These are phyloP conservation scores for Microdochium bolleyi DNA, from an alignment of 2,329 filamentous ascomycete species.

Conservation along the genomic window DNA sequence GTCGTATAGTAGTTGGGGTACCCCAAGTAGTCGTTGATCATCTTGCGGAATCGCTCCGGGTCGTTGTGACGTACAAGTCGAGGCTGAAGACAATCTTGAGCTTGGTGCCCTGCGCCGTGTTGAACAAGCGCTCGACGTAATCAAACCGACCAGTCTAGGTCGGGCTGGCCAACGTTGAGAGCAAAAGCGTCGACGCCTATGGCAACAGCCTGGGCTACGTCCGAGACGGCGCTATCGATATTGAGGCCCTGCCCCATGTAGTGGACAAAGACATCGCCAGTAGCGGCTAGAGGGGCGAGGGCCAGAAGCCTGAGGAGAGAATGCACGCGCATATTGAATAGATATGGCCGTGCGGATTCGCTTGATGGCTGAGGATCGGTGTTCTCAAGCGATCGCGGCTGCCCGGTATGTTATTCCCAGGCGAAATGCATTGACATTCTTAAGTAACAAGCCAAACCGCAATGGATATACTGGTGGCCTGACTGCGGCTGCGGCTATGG, in stretches of 20 bases:
- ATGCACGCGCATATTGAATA: not conserved
- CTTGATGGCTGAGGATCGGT: not conserved
- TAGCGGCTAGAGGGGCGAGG: not conserved
- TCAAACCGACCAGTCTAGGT: constrained; percentile 12
- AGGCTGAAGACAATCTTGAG: constrained; percentile 29
- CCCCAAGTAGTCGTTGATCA: constrained; percentile 14
- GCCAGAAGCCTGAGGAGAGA: not conserved
- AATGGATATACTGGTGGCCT: not conserved
- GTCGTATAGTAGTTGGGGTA: constrained; percentile 16
- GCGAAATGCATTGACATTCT: not conserved
- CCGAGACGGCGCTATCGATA: constrained; percentile 14
- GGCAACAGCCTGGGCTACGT: constrained; percentile 19
- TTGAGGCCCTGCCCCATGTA: constrained; percentile 15
- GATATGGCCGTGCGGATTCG: not conserved
- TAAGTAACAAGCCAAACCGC: not conserved
- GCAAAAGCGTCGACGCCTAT: constrained; percentile 24
- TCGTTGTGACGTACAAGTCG: constrained; percentile 17
- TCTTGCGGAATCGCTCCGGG: constrained; percentile 13
- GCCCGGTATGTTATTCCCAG: not conserved
- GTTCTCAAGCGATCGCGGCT: not conserved
- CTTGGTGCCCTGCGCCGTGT: constrained; percentile 14
- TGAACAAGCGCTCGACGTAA: constrained; percentile 20
- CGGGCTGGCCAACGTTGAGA: constrained; percentile 22
- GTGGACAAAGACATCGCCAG: constrained; percentile 13
- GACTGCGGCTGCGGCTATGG: too few species aligned